These are phyloP conservation scores for Fusarium sulawesiense DNA, from an alignment of 2,329 filamentous ascomycete species.

Conservation along the genomic window DNA sequence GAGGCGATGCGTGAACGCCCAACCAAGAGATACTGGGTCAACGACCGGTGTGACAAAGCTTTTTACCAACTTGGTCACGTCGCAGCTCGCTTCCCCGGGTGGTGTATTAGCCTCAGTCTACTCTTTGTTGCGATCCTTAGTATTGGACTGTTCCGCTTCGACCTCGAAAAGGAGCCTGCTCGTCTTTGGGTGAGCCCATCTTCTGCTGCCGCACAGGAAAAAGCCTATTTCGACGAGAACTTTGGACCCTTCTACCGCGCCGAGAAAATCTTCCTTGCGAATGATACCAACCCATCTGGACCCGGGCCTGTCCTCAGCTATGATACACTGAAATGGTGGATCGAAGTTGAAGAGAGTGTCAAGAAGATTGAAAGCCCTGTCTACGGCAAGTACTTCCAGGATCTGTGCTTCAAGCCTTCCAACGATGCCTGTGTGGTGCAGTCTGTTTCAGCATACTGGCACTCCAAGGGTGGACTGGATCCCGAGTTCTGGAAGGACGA, in stretches of 20 bases:
- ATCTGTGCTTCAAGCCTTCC: slow-evolving; percentile 95
- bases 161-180: slow-evolving; percentile 91
- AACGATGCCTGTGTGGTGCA: slow-evolving; percentile 92
- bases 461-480: slow-evolving; percentile 61
- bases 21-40: slow-evolving; percentile 82
- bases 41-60: slow-evolving; percentile 81
- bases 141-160: slow-evolving; percentile 87
- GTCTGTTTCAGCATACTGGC: slow-evolving; percentile 90
- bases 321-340: slow-evolving; percentile 93
- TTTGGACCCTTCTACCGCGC: slow-evolving; percentile 97
- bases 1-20: slow-evolving; percentile 82
- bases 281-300: slow-evolving; percentile 75
- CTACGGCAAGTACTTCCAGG: slow-evolving; percentile 76
- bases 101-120: slow-evolving; percentile 84
- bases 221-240: slow-evolving; percentile 89
- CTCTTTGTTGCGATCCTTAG: slow-evolving; percentile 82
- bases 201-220: slow-evolving; percentile 90
- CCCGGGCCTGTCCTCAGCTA: slow-evolving; percentile 85
- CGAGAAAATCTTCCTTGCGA: slow-evolving; percentile 93
- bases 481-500: slow-evolving; percentile 75
- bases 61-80: slow-evolving; percentile 84
- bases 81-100: slow-evolving; percentile 84
- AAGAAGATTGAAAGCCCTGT: slow-evolving; percentile 75
- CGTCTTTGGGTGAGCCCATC: slow-evolving; percentile 96
- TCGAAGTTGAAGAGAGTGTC: slow-evolving; percentile 85